Conservation (phyloP, 768 basidiomycete species). For the Crepidotus variabilis region DNA sequence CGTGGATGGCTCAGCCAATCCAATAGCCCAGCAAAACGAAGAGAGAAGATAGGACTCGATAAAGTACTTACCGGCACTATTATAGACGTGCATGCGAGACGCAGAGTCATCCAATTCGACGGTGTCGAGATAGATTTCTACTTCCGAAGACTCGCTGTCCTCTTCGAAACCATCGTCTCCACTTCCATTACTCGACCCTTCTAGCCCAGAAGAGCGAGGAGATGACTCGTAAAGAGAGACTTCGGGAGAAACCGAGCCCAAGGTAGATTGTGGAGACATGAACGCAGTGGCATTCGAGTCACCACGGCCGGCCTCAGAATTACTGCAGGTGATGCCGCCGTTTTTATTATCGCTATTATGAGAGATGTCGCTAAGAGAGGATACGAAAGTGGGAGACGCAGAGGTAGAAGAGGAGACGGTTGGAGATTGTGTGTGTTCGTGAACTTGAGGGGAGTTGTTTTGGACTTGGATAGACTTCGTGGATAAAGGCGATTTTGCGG, state of each 20-base stretch:
- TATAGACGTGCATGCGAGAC: constrained; percentile 19
- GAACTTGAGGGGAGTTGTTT: background rate
- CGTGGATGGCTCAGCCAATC: too few species aligned
- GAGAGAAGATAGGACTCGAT: background rate
- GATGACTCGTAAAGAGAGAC: background rate
- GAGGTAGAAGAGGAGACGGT: background rate
- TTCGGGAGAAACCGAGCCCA: background rate
- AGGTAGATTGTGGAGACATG: background rate
- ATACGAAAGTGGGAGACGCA: background rate
- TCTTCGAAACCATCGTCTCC: constrained; percentile 12
- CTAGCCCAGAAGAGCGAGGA: background rate
- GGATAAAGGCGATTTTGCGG: background rate
- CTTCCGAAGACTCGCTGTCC: constrained; percentile 22
- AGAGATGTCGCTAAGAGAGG: background rate
- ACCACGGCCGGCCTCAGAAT: background rate
- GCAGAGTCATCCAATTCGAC: constrained; percentile 28
- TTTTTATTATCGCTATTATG: background rate
- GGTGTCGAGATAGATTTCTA: constrained; percentile 33
- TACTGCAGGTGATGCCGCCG: background rate
- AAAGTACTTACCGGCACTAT: constrained; percentile 7
- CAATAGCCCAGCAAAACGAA: too few species aligned
- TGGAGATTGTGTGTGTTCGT: background rate
- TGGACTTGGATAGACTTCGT: background rate
- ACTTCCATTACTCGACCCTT: background rate
- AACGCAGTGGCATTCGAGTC: background rate